Evolutionary conservation across 2,329 filamentous ascomycete genomes (phyloP).

Genomic region (Exophiala spinifera): DNA sequence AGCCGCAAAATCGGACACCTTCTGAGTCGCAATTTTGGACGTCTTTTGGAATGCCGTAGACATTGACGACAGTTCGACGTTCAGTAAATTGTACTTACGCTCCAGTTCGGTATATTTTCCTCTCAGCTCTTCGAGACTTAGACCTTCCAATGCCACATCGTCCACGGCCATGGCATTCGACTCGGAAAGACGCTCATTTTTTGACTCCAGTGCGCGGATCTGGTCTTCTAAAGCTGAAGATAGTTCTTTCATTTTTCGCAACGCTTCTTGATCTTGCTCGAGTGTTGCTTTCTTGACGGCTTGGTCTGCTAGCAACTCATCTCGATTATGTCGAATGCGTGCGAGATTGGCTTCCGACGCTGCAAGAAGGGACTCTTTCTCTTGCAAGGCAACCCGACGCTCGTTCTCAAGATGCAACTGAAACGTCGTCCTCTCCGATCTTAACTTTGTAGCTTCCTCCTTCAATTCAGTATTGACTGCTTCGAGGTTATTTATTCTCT

Average conservation of each 20-base stretch:
- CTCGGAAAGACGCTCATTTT: conserved; percentile 66
- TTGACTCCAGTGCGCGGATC: conserved; percentile 76
- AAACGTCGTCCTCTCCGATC: conserved; percentile 79
- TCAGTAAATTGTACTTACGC: conserved; percentile 77
- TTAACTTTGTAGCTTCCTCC: conserved; percentile 79
- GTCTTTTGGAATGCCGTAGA: conserved; percentile 89
- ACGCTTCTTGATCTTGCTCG: conserved; percentile 69
- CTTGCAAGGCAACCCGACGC: conserved; percentile 65
- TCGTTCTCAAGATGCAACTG: conserved; percentile 79
- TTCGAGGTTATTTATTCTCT: conserved; percentile 86
- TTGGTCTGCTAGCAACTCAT: conserved; percentile 81
- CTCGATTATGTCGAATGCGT: conserved; percentile 76
- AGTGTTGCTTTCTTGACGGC: conserved; percentile 74
- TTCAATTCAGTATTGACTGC: conserved; percentile 80
- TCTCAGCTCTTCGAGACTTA: conserved; percentile 69
- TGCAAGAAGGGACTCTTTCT: conserved; percentile 78
- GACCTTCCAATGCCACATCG: conserved; percentile 26
- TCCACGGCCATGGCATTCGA: conserved; percentile 22
- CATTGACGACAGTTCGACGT: conserved; percentile 82
- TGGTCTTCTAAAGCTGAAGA: conserved; percentile 74
- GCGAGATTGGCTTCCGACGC: conserved; percentile 80
- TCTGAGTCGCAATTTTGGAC: conserved; percentile 78
- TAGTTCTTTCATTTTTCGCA: conserved; percentile 75
- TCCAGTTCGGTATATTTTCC: conserved; percentile 71
- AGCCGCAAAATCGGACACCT: conserved; percentile 71